Evolutionary conservation across 2,329 filamentous ascomycete genomes (phyloP), one percentile per base, ranked within the genome.

Genomic region (Fusarium coicis): DNA sequence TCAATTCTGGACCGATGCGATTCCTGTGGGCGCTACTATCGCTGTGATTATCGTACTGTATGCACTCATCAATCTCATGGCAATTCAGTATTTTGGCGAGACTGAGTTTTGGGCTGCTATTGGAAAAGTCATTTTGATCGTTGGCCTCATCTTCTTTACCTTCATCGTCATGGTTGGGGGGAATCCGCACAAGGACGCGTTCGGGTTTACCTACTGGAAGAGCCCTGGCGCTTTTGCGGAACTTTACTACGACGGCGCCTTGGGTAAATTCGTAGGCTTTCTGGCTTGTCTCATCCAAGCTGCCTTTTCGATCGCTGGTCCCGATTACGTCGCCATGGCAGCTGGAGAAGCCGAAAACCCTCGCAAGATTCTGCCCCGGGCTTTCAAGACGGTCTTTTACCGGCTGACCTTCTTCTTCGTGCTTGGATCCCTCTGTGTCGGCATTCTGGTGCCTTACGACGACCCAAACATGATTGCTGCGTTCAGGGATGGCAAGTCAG

Each of bases 81-180:
- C 91, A 2, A 92, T 95, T 23, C 86, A 92, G 72, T 93, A 87
- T 86, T 95, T 93, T 66, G 93, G 93, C 49, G 92, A 94, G 81
- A 88, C 91, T 1, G 93, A 96, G 79, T 96, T 97, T 77, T 90
- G 87, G 87, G 89, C 91, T 26, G 91, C 93, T 5, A 80, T 93
- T 5, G 91, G 91, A 61, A 94, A 95, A 34, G 88, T 94, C 6
- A 75, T 95, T 5, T 86, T 95, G 56, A 93, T 93, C 67, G 81
- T 94, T 40, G 92, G 89, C 2, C 85, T 96, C 56, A 87, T 95
- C 74, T 76, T 90, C 71, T 95, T 93, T 83, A 96, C 94, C 5
- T 94, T 97, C 77, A 87, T 97, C 72, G 90, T 91, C 72, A 96
- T 96, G 91, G 83, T 96, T 2, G 94, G 94, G 12, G 94, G 93